Evolutionary conservation across 129 eudicot species (phyloP), one percentile per base, ranked within the genome.

Genomic region (Flaveria linearis): DNA sequence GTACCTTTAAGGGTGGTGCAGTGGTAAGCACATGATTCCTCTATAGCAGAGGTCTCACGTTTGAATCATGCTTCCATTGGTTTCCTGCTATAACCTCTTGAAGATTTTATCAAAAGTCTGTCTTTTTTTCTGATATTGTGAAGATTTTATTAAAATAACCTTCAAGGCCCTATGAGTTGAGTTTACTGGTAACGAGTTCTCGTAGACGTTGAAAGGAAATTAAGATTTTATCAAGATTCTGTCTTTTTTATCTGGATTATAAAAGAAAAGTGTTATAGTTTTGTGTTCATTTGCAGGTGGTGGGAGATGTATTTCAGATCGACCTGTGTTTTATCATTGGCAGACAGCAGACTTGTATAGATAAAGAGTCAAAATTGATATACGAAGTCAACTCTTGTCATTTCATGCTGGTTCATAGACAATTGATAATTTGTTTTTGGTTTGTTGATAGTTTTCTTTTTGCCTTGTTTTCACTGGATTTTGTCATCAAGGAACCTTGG

Each of bases 401-500:
- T 50, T 79, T 71, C 77, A 78, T 78, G 82, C 46, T 79, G 55
- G 81, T 71, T 71, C 46, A 51, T 52, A 64, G 73, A 71, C 58
- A 71, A 79, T 62, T 62, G 65, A 30, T 58, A 45, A 58, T 60
- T 51, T 22, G 56, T 68, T 56, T 80, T 56, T 16, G 49, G 43
- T 80, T 80, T 80, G 79, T 74, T 66, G 71, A 80, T 80, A 80
- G 69, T 73, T 41, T 56, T 80, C 4, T 12, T 74, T 36, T 30
- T 30, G 36, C 36, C 42, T 71, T 41, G 58, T 47, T 45, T 78
- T 72, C 26, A 16, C 47, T 4, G 3, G 78, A 51, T 45, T 53
- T 64, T 55, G 73, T 67, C 70, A 28, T 62, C 84, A 67, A 67
- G 80, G 75, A 80, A 80, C 41, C 79, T 80, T 80, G 83, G 71